These are phyloP conservation scores for Neurospora africana DNA, from an alignment of 495 filamentous ascomycete species.

Conservation along the genomic window DNA sequence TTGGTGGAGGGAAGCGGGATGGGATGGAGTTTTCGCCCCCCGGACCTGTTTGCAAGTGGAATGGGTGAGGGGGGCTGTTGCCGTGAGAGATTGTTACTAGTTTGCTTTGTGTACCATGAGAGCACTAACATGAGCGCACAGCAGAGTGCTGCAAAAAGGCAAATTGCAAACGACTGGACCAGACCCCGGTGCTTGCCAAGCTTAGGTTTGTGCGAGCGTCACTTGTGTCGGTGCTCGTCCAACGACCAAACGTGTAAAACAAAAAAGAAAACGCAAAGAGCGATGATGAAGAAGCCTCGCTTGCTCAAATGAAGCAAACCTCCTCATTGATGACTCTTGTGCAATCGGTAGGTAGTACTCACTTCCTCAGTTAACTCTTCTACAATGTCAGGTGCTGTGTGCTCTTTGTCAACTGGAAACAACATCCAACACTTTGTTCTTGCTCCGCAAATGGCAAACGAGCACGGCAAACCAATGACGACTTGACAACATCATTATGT, in stretches of 20 bases:
- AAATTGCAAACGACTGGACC: neutral
- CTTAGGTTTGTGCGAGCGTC: neutral
- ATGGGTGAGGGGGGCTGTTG: neutral
- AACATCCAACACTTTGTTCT: neutral
- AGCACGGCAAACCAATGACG: neutral
- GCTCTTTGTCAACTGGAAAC: neutral
- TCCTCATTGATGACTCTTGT: too few species aligned
- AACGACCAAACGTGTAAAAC: neutral
- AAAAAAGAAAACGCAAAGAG: neutral
- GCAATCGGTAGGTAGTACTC: too few species aligned
- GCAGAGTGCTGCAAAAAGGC: neutral
- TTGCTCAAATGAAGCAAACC: too few species aligned
- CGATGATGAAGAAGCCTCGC: neutral
- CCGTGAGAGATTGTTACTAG: neutral
- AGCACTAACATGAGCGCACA: neutral
- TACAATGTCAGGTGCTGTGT: too few species aligned
- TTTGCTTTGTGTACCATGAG: rapidly evolving
- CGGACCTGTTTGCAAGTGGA: neutral
- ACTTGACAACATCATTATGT: neutral
- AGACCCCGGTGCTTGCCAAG: neutral
- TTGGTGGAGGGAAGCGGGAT: neutral
- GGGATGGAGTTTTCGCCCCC: neutral
- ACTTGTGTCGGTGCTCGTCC: neutral
- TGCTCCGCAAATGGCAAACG: neutral
- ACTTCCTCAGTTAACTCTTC: too few species aligned